Percentiles rank a stretch among this genome's conserved stretches.
Conservation (phyloP, 768 basidiomycete genomes). For the Trametes coccinea region DNA sequence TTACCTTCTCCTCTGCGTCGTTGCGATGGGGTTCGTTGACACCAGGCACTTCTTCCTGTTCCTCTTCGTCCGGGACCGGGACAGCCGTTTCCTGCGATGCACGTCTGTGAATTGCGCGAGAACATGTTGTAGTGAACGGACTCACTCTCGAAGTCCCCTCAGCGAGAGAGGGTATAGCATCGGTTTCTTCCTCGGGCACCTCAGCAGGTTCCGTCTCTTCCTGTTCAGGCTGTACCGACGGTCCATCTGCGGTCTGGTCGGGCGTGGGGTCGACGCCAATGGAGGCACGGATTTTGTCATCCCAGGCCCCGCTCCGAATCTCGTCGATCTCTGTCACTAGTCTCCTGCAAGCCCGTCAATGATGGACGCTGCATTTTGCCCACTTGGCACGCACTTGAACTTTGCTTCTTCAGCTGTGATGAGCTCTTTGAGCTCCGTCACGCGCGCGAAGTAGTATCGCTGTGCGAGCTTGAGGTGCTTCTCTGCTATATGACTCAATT, state of each 20-base stretch:
- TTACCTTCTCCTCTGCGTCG: slow-evolving; percentile 9
- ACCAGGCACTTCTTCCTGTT: neutral
- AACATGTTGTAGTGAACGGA: neutral
- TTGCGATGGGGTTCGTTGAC: neutral
- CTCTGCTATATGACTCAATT: slow-evolving; percentile 46
- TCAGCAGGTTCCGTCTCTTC: neutral
- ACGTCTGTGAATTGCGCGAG: no score
- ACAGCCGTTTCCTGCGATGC: no score
- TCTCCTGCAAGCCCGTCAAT: slow-evolving; percentile 39
- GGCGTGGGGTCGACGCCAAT: neutral
- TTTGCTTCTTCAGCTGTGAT: slow-evolving; percentile 72
- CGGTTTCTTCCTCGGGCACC: neutral
- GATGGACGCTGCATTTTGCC: no score
- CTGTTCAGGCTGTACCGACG: neutral
- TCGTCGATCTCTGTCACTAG: slow-evolving; percentile 76
- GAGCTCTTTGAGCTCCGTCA: slow-evolving; percentile 68
- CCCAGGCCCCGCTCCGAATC: slow-evolving; percentile 69
- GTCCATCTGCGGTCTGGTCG: neutral
- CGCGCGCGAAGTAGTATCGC: slow-evolving; percentile 67
- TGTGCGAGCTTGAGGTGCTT: slow-evolving; percentile 71
- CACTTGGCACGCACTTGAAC: slow-evolving; percentile 60
- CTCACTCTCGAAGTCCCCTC: neutral
- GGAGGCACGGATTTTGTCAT: slow-evolving; percentile 45
- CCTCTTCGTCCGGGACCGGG: no score
- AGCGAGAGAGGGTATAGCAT: neutral